Conservation (phyloP, 1,284 basidiomycete genomes). For the Leccinum griseonigrum region DNA sequence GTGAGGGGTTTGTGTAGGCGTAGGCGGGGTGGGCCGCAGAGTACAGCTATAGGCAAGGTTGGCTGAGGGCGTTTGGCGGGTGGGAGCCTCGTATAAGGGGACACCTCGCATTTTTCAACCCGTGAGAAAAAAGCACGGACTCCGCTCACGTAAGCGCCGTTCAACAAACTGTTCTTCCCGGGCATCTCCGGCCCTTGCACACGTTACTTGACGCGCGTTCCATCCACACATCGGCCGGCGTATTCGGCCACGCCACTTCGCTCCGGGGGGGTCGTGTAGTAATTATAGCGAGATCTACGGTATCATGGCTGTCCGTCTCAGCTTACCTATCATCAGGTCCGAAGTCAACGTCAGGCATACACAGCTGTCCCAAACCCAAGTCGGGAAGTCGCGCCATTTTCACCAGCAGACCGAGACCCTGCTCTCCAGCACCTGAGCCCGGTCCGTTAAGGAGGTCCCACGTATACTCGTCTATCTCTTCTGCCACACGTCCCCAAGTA, state of each 20-base stretch:
- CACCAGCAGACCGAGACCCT: constrained; percentile 61
- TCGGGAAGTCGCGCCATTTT: constrained; percentile 75
- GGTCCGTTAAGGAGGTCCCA: constrained; percentile 59
- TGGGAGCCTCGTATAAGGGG: constrained; percentile 39
- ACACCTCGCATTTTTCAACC: constrained; percentile 28
- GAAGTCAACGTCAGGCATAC: constrained; percentile 43
- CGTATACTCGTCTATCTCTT: constrained; percentile 63
- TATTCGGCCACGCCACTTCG: constrained; percentile 17
- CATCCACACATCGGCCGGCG: constrained; percentile 22
- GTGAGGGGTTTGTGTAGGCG: constrained; percentile 19
- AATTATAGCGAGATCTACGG: neutral
- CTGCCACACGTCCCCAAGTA: constrained; percentile 65
- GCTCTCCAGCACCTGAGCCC: constrained; percentile 40
- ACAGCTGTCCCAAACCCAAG: constrained; percentile 69
- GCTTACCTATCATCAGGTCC: constrained; percentile 22
- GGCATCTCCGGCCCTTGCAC: constrained; percentile 26
- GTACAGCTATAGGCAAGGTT: constrained; percentile 39
- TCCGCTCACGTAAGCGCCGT: constrained; percentile 34
- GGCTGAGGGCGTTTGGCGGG: constrained; percentile 36
- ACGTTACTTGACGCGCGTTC: constrained; percentile 4
- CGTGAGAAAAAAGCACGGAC: constrained; percentile 38
- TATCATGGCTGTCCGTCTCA: constrained; percentile 8
- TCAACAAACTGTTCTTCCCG: constrained; percentile 31
- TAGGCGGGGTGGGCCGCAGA: constrained; percentile 35
- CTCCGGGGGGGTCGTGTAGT: constrained; percentile 16